Base-by-base conservation (phyloP, 2,329 filamentous ascomycete species). In the Lasiodiplodia gonubiensis region DNA sequence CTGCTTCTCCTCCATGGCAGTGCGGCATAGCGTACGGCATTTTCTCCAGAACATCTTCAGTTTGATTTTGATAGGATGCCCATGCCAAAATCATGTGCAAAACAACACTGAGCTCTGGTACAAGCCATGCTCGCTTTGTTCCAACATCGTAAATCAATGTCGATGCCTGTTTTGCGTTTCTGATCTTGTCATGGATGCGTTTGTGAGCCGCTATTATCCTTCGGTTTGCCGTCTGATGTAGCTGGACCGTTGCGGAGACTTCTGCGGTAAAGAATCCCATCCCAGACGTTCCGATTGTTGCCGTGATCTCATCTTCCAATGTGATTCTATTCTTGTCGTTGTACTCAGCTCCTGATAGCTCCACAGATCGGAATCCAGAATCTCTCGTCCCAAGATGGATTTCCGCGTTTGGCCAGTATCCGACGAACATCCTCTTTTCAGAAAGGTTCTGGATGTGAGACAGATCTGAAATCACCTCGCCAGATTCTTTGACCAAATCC, bases 101-200 rank as follows among this genome's bases (percentile, higher is more conserved):
- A 33, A 61, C 30, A 4, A 33, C 25, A 21, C 42, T 61, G 8
- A 61, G 14, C 33, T 61, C 37, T 2, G 57, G 57, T 11, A 61
- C 57, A 27, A 61, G 42, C 57, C 57, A 61, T 12, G 27, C 39
- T 48, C 57, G 8, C n/a, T 48, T 48, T 3, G 57, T 48, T 16
- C 12, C 12, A 4, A 61, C 37, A 21, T 61, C 57, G n/a, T 61
- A 61, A 14, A 61, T 14, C 7, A 61, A 39, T 4, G 11, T 18
- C 10, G 57, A 14, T 2, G 7, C 7, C 3, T 48, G 5, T 11
- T 46, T 61, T 6, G 57, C 12, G 25, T 61, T 61, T 12, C 57
- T n/a, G 11, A 61, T 11, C 39, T 30, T 61, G 21, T 61, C 37
- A 4, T 14, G 21, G 16, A 49, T 48, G 16, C 37, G 7, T n/a